These are phyloP conservation scores for Aspergillus hancockii DNA, from an alignment of 495 filamentous ascomycete species.

Conservation along the genomic window DNA sequence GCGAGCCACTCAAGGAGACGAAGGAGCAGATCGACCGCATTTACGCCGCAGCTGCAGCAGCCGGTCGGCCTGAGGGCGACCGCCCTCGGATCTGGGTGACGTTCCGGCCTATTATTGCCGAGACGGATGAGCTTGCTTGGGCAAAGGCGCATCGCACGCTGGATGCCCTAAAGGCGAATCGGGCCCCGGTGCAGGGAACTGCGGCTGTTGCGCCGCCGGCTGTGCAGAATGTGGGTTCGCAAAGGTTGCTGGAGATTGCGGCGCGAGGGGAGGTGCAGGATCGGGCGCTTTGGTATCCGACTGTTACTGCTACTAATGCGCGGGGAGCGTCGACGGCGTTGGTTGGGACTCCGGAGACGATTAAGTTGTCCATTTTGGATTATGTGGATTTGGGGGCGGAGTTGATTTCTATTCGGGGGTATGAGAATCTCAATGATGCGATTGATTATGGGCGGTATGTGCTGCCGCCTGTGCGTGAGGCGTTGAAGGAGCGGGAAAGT, in stretches of 20 bases:
- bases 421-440: slow-evolving; percentile 56
- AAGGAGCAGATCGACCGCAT: slow-evolving; percentile 56
- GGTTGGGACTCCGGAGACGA: slow-evolving; percentile 50
- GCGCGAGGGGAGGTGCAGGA: slow-evolving; percentile 55
- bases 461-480: slow-evolving; percentile 46
- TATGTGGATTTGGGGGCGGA: slow-evolving; percentile 55
- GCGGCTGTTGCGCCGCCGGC: slow-evolving; percentile 30
- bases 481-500: slow-evolving; percentile 31
- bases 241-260: slow-evolving; percentile 54
- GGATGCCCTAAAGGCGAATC: slow-evolving; percentile 37
- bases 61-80: slow-evolving; percentile 37
- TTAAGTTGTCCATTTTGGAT: slow-evolving; percentile 51
- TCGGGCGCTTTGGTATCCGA: slow-evolving; percentile 57
- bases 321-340: slow-evolving; percentile 56
- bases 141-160: slow-evolving; percentile 51
- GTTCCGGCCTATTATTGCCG: slow-evolving; percentile 54
- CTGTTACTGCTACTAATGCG: slow-evolving; percentile 55
- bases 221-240: slow-evolving; percentile 55
- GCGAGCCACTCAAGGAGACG: slow-evolving; percentile 56
- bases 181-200: slow-evolving; percentile 31
- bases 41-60: slow-evolving; percentile 48
- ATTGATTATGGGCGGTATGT: slow-evolving; percentile 55
- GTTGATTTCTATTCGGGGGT: slow-evolving; percentile 55
- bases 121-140: slow-evolving; percentile 58
- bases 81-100: slow-evolving; percentile 57